phyloP scores from a whole-genome alignment of 2,329 filamentous ascomycete species.

The Tricladium varicosporioides region DNA sequence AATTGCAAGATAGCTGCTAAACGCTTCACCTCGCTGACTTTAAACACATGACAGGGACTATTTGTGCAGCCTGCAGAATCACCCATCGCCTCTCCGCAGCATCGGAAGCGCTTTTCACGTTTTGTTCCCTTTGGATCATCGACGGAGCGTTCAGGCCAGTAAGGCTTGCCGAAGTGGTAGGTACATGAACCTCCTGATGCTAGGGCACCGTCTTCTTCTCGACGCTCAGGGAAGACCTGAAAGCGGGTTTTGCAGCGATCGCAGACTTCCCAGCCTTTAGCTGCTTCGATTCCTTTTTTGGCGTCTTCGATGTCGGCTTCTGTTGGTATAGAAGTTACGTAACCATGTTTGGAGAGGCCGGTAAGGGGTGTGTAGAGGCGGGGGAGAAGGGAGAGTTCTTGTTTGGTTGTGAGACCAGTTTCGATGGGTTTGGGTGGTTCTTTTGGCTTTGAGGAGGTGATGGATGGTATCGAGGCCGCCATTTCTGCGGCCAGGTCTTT shows the following conservation, averaged over 20 bases:
- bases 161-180: conserved; percentile 75
- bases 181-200: conserved; percentile 75
- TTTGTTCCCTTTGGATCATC: conserved; percentile 52
- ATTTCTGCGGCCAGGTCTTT: conserved; percentile 40
- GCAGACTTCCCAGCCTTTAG: conserved; percentile 81
- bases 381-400: conserved; percentile 67
- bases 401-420: conserved; percentile 64
- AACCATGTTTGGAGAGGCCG: conserved; percentile 67
- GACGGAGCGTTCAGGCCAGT: conserved; percentile 49
- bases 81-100: conserved; percentile 75
- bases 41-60: conserved; percentile 79
- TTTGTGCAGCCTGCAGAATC: conserved; percentile 73
- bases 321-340: conserved; percentile 68
- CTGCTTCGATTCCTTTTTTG: conserved; percentile 60
- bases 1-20: conserved; percentile 80
- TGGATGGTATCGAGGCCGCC: conserved; percentile 34
- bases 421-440: conserved; percentile 52
- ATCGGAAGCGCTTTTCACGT: conserved; percentile 65
- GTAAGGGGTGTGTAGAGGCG: conserved; percentile 63
- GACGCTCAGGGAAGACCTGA: conserved; percentile 84
- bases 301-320: conserved; percentile 65
- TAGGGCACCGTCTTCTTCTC: conserved; percentile 72
- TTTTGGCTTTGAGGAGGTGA: conserved; percentile 31
- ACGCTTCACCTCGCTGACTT: conserved; percentile 71
- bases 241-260: conserved; percentile 85